phyloP scores from a whole-genome alignment of 2,329 filamentous ascomycete species.

The Pseudocercospora fuligena region DNA sequence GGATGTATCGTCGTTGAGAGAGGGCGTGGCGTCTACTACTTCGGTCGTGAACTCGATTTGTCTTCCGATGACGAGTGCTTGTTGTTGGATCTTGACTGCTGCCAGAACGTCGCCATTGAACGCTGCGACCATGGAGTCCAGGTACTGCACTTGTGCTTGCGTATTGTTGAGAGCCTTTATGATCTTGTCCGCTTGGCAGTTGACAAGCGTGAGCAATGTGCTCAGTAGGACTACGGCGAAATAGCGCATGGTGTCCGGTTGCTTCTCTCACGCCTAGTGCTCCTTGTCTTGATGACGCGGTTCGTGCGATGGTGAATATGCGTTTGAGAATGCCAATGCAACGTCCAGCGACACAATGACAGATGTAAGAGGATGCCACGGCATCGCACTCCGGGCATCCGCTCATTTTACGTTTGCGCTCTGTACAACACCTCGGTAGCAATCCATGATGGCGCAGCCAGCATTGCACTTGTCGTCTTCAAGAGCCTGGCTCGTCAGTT shows the following conservation, averaged over 20 bases:
- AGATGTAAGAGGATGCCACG: neutral
- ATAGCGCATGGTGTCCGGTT: neutral
- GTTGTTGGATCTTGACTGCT: constrained; percentile 6
- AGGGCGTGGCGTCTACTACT: neutral
- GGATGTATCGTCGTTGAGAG: neutral
- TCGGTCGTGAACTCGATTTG: neutral
- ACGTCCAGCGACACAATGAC: neutral
- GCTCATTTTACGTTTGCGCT: neutral
- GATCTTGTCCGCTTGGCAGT: neutral
- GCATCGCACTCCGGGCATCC: neutral
- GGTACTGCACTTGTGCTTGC: neutral
- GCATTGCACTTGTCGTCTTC: neutral
- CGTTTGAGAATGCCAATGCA: neutral
- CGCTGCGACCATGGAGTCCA: neutral
- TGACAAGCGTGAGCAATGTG: constrained; percentile 2
- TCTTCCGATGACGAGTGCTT: neutral
- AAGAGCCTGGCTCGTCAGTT: neutral
- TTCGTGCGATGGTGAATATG: neutral
- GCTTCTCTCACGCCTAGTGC: no score
- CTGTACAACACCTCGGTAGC: neutral
- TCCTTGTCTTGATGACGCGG: neutral
- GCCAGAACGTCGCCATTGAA: constrained; percentile 1
- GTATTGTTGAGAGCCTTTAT: neutral
- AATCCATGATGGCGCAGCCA: neutral
- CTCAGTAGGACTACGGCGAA: neutral